Percentiles rank a stretch among this genome's conserved stretches.
These are phyloP conservation scores for Dicorynia guianensis DNA, from an alignment of 306 rosid genomes.

Conservation along the genomic window DNA sequence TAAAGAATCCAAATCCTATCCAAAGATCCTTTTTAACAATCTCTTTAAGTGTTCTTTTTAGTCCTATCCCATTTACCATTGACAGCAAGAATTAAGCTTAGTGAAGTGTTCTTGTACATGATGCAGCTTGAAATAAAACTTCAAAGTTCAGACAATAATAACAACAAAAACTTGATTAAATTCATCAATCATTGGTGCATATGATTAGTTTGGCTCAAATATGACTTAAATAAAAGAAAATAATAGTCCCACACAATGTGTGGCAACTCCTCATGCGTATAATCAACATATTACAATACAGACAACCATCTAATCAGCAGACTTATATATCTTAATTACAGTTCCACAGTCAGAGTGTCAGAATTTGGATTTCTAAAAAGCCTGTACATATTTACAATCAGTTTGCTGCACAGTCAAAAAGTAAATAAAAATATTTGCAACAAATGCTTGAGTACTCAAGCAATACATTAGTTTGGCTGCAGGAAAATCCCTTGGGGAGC, in stretches of 20 bases:
- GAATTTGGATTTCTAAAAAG: not conserved
- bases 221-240: not conserved
- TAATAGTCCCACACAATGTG: not conserved
- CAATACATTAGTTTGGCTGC: not conserved
- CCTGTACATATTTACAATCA: not conserved
- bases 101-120: conserved; percentile 9
- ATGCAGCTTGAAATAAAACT: conserved; percentile 32
- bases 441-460: not conserved
- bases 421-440: not conserved
- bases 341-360: not conserved
- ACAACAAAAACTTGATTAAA: conserved; percentile 20
- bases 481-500: conserved; percentile 1
- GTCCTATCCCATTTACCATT: too few relatives aligned
- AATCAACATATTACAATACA: too few relatives aligned
- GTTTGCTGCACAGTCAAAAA: not conserved
- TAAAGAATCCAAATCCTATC: too few relatives aligned
- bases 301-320: not conserved
- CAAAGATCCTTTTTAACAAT: too few relatives aligned
- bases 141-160: not conserved
- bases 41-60: too few relatives aligned
- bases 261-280: not conserved
- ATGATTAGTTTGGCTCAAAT: not conserved
- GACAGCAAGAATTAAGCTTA: conserved; percentile 9
- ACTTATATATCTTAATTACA: not conserved
- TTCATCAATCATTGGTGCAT: conserved; percentile 11